A percentile compares a stretch with the other conserved stretches of the same genome.
Conservation (phyloP, 306 rosid species). For the Sicyos edulis region DNA sequence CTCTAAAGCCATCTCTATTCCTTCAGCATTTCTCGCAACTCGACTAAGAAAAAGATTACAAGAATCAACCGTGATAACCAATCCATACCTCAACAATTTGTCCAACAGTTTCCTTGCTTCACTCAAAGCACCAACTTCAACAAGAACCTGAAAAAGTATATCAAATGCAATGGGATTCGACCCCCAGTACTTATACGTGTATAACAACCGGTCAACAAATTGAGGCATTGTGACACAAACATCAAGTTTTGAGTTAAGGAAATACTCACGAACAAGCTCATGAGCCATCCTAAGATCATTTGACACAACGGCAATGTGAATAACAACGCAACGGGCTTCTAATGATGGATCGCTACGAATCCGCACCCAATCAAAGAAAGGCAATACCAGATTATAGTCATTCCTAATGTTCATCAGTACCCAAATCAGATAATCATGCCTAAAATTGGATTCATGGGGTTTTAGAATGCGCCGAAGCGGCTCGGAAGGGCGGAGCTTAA, state of each 20-base stretch:
- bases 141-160: slow-evolving; percentile 65
- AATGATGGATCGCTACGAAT: slow-evolving; percentile 43
- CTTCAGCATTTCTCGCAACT: slow-evolving; percentile 36
- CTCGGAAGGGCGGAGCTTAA: slow-evolving; percentile 59
- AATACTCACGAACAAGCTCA: slow-evolving; percentile 49
- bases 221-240: slow-evolving; percentile 25
- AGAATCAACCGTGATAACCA: slow-evolving; percentile 59
- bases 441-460: slow-evolving; percentile 50
- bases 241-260: slow-evolving; percentile 45
- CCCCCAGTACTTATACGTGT: slow-evolving; percentile 83
- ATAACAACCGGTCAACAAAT: slow-evolving; percentile 54
- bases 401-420: slow-evolving; percentile 54
- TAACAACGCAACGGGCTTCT: slow-evolving; percentile 64
- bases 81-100: slow-evolving; percentile 54
- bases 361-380: slow-evolving; percentile 67
- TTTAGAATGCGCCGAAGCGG: slow-evolving; percentile 52
- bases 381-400: slow-evolving; percentile 51
- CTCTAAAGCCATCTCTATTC: slow-evolving; percentile 38
- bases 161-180: slow-evolving; percentile 69
- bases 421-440: slow-evolving; percentile 59
- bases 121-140: slow-evolving; percentile 48
- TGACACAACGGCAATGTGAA: slow-evolving; percentile 58
- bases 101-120: slow-evolving; percentile 58
- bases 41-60: slow-evolving; percentile 63
- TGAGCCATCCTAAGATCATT: slow-evolving; percentile 57